These are phyloP conservation scores for Microdochium nivale DNA, from an alignment of 2,329 filamentous ascomycete genomes.

Conservation along the genomic window DNA sequence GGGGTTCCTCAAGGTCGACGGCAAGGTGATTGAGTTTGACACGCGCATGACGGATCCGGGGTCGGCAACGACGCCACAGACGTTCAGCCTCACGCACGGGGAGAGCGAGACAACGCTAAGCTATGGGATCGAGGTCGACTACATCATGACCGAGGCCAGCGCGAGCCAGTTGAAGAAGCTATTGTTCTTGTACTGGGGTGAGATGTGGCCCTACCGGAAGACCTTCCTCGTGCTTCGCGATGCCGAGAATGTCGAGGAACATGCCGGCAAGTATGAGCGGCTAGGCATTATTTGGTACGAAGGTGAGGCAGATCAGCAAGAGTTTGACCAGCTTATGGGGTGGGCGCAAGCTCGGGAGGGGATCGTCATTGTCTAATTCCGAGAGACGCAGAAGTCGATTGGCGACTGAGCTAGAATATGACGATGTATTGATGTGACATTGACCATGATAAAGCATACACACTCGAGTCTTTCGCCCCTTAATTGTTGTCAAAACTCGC, in stretches of 20 bases:
- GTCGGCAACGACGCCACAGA: background rate
- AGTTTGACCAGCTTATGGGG: background rate
- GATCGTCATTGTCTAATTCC: background rate
- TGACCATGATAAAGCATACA: no score
- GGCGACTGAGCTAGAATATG: no score
- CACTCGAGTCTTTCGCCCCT: no score
- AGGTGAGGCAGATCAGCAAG: background rate
- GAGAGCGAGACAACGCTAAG: background rate
- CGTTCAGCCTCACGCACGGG: background rate
- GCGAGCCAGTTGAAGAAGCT: background rate
- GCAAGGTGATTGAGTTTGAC: background rate
- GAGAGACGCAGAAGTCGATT: no score
- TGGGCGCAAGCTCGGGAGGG: background rate
- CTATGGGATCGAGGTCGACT: constrained; percentile 1
- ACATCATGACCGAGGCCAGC: constrained; percentile 1
- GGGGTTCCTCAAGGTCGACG: constrained; percentile 4
- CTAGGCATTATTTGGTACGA: background rate
- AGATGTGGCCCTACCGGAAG: background rate
- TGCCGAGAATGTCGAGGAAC: background rate
- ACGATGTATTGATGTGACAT: no score
- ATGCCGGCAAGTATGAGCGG: constrained; percentile 1
- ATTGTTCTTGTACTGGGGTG: constrained; percentile 3
- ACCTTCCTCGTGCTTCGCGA: constrained; percentile 2
- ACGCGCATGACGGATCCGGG: background rate
- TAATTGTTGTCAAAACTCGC: no score